These are phyloP conservation scores for Triticum urartu DNA, from an alignment of 176 grass and related monocot species.

Conservation along the genomic window DNA sequence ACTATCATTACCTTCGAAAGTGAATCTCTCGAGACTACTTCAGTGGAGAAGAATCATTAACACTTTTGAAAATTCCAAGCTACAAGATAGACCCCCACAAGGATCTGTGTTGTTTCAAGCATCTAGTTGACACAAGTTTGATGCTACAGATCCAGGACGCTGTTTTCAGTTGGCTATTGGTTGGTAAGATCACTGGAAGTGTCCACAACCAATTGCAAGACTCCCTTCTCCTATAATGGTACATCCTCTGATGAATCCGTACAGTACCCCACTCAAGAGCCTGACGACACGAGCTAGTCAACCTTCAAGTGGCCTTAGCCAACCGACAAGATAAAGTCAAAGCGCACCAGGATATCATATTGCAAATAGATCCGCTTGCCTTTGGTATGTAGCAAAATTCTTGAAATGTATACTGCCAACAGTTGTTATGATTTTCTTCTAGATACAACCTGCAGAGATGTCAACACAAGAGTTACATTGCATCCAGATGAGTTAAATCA, in stretches of 20 bases:
- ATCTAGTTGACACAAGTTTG: conserved; percentile 46
- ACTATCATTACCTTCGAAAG: conserved; percentile 40
- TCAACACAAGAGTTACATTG: conserved; percentile 21
- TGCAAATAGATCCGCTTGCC: conserved; percentile 5
- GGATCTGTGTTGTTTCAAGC: conserved; percentile 46
- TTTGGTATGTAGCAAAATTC: conserved; percentile 32
- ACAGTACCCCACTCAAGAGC: conserved; percentile 33
- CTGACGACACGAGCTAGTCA: conserved; percentile 22
- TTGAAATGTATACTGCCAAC: conserved; percentile 19
- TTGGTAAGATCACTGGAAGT: conserved; percentile 28
- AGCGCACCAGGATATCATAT: conserved; percentile 39
- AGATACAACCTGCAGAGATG: conserved; percentile 12
- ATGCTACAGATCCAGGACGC: conserved; percentile 22
- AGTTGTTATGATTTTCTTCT: conserved; percentile 27
- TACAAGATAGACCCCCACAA: conserved; percentile 39
- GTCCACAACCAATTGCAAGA: conserved; percentile 48
- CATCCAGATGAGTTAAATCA: conserved; percentile 12
- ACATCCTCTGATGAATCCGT: conserved; percentile 44
- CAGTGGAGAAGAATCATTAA: conserved; percentile 53
- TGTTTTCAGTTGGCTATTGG: conserved; percentile 67
- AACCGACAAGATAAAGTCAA: conserved; percentile 94
- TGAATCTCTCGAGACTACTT: conserved; percentile 39
- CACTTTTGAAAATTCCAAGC: conserved; percentile 54
- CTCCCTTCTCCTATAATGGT: conserved; percentile 35
- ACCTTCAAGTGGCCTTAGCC: conserved; percentile 55